Percentiles rank a stretch among this genome's conserved stretches.
Evolutionary conservation across 306 rosid genomes (phyloP).

Genomic region (Myrica gale): DNA sequence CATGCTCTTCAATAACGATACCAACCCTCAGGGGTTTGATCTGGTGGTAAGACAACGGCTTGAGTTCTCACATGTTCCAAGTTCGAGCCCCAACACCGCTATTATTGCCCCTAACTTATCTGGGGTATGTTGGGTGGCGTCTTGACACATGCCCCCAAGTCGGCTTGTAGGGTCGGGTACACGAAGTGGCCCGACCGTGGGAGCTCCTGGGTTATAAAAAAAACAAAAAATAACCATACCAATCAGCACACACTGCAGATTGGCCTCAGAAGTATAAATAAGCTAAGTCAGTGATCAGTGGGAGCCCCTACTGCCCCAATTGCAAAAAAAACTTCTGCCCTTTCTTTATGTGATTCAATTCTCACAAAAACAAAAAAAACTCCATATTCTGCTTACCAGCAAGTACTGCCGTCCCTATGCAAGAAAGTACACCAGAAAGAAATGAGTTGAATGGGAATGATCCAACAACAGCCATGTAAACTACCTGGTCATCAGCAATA

Average conservation of each 20-base stretch:
- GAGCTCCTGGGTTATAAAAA: too few species aligned
- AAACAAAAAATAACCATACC: too few species aligned
- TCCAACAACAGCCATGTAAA: slow-evolving; percentile 78
- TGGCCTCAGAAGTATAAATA: neutral
- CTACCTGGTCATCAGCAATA: slow-evolving; percentile 51
- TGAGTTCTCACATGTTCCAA: too few species aligned
- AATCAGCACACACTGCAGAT: neutral
- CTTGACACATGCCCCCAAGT: too few species aligned
- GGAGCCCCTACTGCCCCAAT: neutral
- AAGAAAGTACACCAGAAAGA: slow-evolving; percentile 85
- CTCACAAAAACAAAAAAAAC: neutral
- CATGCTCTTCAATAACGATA: too few species aligned
- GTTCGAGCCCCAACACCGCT: too few species aligned
- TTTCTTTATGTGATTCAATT: neutral
- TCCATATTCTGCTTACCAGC: slow-evolving; percentile 61
- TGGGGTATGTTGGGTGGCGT: too few species aligned
- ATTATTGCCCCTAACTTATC: too few species aligned
- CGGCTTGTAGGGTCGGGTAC: too few species aligned
- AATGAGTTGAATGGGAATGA: slow-evolving; percentile 93
- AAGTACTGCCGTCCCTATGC: slow-evolving; percentile 83
- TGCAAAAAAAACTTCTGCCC: neutral
- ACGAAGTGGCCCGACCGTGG: too few species aligned
- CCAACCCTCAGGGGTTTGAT: too few species aligned
- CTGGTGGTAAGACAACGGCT: too few species aligned
- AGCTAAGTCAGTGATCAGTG: neutral